These are phyloP conservation scores for Ensete ventricosum DNA, from an alignment of 176 grass and related monocot genomes.

Conservation along the genomic window DNA sequence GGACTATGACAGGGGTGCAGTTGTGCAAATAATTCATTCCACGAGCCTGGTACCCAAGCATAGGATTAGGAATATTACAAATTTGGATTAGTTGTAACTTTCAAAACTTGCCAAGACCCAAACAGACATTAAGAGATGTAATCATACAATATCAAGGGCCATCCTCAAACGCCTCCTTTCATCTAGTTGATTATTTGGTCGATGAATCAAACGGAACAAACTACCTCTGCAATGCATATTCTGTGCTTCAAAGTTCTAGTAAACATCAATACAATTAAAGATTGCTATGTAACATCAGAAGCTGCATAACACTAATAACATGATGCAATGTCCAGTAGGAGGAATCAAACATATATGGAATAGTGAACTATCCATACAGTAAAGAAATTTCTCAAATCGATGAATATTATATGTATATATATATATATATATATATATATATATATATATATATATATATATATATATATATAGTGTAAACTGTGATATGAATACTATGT, in stretches of 20 bases:
- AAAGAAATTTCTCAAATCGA: background rate
- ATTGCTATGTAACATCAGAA: background rate
- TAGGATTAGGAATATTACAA: conserved; percentile 27
- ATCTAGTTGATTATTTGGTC: conserved; percentile 26
- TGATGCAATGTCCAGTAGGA: background rate
- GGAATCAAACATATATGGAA: background rate
- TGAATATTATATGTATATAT: background rate
- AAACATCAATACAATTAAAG: conserved; percentile 12
- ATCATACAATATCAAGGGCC: conserved; percentile 83
- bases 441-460: too few species aligned
- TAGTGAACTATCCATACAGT: background rate
- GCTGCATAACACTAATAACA: background rate
- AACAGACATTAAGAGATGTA: conserved; percentile 12
- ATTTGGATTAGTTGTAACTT: background rate
- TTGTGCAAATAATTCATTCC: conserved; percentile 99
- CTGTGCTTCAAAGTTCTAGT: conserved; percentile 10
- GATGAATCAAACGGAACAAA: conserved; percentile 25
- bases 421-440: too few species aligned
- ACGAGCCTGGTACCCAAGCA: conserved; percentile 47
- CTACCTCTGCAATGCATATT: conserved; percentile 20
- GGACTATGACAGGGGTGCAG: conserved; percentile 83
- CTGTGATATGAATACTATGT: background rate
- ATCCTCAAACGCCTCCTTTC: conserved; percentile 22
- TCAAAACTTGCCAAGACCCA: conserved; percentile 11
- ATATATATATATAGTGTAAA: too few species aligned